Base-by-base conservation (phyloP, 1,284 basidiomycete species). In the Tilletia walkeri region DNA sequence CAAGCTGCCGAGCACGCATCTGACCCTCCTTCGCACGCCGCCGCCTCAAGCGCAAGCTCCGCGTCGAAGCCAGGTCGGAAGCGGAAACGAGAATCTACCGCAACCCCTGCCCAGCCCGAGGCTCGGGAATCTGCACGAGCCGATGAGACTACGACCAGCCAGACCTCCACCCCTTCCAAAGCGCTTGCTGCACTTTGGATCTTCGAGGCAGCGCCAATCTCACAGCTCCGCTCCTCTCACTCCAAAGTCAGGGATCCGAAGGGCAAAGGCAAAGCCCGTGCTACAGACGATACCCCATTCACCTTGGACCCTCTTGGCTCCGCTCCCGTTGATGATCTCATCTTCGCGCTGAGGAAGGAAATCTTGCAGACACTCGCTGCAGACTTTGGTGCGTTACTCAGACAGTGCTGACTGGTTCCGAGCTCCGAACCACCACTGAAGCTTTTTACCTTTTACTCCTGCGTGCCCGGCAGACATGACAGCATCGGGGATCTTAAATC, bases 191-290 rank as follows among this genome's bases (percentile, higher is more conserved):
- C 36, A 14, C 59, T 63, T 7, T 63, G 59, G 59, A 63, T 41
- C 59, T 63, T 63, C 36, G 34, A 63, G 34, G 36, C 59, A 9
- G 59, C 20, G 16, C 30, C 16, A 53, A n/a, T 18, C 12, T 53
- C 50, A 6, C 50, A 38, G 34, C 12, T 39, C 1, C 12, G 34
- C 56, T 36, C 34, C 20, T 34, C 56, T 16, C 56, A 30, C 7
- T 14, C n/a, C 3, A 63, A 39, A 20, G 36, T 38, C 4, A 38
- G 36, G 18, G 24, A 34, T 34, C 34, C 7, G 24, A 63, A 63
- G 5, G 38, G 59, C 3, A 63, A 63, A 16, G 59, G 59, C 14
- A 63, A 63, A 63, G 59, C 18, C 34, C 59, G 59, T 14, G 59
- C 59, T 12, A n/a, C 30, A 14, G 38, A 38, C 34, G 59, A 63